phyloP scores from a whole-genome alignment of 169 alveolate species.

The Cryptosporidium parvum region DNA sequence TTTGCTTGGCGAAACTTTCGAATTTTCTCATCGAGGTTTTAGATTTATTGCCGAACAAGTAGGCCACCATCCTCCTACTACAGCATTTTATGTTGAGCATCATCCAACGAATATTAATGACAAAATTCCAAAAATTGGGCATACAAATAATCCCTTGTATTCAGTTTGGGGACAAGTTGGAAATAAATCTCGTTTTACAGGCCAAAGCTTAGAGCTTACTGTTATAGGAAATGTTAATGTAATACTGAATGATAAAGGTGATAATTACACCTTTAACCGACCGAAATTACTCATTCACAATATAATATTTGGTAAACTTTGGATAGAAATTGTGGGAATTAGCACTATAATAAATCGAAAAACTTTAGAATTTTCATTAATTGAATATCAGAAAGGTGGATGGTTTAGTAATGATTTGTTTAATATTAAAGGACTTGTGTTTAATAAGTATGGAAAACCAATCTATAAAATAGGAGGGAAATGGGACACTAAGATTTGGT shows the following conservation, averaged over 20 bases:
- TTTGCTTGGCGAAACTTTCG: constrained; percentile 96
- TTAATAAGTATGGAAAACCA: constrained; percentile 31
- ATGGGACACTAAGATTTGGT: constrained; percentile 74
- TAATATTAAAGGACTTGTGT: constrained; percentile 50
- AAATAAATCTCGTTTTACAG: constrained; percentile 64
- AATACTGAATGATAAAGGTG: constrained; percentile 73
- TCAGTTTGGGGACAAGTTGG: constrained; percentile 70
- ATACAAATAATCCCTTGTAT: constrained; percentile 60
- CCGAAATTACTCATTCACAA: constrained; percentile 89
- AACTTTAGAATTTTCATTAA: constrained; percentile 52
- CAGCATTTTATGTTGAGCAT: constrained; percentile 90
- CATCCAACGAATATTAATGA: constrained; percentile 17
- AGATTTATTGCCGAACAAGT: constrained; percentile 92
- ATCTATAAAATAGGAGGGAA: constrained; percentile 69
- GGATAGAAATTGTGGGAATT: constrained; percentile 85
- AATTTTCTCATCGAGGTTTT: constrained; percentile 90
- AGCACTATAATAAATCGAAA: constrained; percentile 46
- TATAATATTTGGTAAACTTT: constrained; percentile 89
- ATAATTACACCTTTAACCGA: constrained; percentile 85
- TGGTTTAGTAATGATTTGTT: constrained; percentile 71
- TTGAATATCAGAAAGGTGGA: constrained; percentile 68
- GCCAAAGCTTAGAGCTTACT: constrained; percentile 67
- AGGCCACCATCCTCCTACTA: constrained; percentile 96
- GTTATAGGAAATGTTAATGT: constrained; percentile 62
- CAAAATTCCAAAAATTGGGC: constrained; percentile 41